Percentiles rank a stretch among this genome's conserved stretches.
Evolutionary conservation across 495 filamentous ascomycete species (phyloP).

Genomic region (Gamarada debralockiae): DNA sequence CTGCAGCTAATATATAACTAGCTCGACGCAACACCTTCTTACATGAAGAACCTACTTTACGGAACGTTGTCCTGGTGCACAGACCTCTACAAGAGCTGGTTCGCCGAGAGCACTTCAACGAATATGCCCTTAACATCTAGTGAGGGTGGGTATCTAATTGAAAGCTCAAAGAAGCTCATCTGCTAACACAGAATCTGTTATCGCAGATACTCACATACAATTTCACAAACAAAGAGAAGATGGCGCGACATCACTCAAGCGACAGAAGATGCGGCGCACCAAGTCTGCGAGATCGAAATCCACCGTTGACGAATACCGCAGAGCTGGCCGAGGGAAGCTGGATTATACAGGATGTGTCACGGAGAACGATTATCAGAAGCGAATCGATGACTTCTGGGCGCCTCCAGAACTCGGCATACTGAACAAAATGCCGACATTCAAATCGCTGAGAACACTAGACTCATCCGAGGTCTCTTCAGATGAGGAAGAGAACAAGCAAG

Average conservation of each 20-base stretch:
- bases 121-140: conserved; percentile 7
- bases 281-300: conserved; percentile 6
- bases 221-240: conserved; percentile 2
- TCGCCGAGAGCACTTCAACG: not conserved
- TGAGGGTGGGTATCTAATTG: conserved; percentile 1
- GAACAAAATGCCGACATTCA: not conserved
- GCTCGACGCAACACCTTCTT: not conserved
- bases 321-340: not conserved
- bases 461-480: not conserved
- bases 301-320: not conserved
- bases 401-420: conserved; percentile 8
- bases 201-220: conserved; percentile 12
- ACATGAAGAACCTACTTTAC: not conserved
- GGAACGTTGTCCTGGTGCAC: not conserved
- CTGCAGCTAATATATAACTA: not conserved
- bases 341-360: not conserved
- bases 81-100: not conserved
- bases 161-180: not conserved
- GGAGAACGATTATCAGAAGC: not conserved
- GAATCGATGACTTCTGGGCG: conserved; percentile 9
- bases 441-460: not conserved
- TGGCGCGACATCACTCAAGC: conserved; percentile 9
- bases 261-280: not conserved
- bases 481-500: not conserved
- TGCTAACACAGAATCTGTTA: conserved; percentile 3